phyloP scores from a whole-genome alignment of 345 rosid genomes.

The Eutrema yunnanense region DNA sequence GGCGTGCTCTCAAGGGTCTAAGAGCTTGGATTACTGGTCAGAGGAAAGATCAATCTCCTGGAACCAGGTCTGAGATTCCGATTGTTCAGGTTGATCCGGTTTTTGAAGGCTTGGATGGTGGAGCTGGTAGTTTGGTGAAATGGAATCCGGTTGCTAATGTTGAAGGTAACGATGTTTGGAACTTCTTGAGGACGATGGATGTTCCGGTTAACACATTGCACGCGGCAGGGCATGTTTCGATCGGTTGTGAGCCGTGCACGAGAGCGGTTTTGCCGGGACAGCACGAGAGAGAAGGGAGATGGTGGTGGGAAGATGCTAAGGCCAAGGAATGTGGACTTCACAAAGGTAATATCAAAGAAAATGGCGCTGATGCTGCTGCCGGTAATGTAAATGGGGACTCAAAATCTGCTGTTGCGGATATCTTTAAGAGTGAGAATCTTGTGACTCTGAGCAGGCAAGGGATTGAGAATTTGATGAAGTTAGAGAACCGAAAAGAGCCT shows the following conservation, averaged over 20 bases:
- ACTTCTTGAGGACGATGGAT: constrained; percentile 74
- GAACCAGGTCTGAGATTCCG: constrained; percentile 76
- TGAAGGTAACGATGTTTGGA: constrained; percentile 66
- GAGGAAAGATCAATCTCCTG: constrained; percentile 84
- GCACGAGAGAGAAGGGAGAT: constrained; percentile 97
- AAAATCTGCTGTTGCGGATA: constrained; percentile 38
- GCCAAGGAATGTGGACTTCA: constrained; percentile 98
- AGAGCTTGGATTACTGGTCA: constrained; percentile 97
- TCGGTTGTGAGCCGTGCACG: constrained; percentile 98
- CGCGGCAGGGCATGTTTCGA: constrained; percentile 67
- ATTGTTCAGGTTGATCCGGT: constrained; percentile 88
- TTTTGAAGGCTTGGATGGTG: constrained; percentile 85
- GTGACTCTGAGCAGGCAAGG: constrained; percentile 69
- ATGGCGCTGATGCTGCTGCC: not conserved
- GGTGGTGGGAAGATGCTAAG: constrained; percentile 99
- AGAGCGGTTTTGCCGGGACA: constrained; percentile 94
- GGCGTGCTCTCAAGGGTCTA: constrained; percentile 83
- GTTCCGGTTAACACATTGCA: constrained; percentile 84
- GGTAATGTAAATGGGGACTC: constrained; percentile 40
- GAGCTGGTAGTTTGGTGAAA: constrained; percentile 82
- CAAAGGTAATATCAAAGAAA: constrained; percentile 72
- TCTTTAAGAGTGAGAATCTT: constrained; percentile 56
- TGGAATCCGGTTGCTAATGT: constrained; percentile 94
- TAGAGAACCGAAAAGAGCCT: constrained; percentile 70
- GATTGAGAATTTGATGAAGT: constrained; percentile 63